Conservation (phyloP, 2,329 filamentous ascomycete genomes). For the Neofusicoccum umdonicola region DNA sequence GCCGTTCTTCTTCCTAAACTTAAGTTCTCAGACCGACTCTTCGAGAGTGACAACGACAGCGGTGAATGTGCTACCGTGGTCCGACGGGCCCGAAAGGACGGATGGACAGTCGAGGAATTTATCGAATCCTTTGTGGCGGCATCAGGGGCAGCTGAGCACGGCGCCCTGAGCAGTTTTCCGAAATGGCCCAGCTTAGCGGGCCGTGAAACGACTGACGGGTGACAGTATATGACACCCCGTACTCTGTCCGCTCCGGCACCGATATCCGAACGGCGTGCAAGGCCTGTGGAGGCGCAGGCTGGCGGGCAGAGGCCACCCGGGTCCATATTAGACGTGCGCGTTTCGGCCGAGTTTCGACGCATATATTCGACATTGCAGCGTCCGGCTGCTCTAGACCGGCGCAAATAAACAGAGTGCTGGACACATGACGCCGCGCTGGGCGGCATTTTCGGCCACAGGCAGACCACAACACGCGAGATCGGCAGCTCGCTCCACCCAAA, state of each 20-base stretch:
- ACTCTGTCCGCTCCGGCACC: no score
- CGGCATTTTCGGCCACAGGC: slow-evolving; percentile 6
- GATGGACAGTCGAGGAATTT: background rate
- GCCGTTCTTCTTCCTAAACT: no score
- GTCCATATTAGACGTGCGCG: background rate
- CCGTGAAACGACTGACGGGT: no score
- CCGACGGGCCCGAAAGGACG: background rate
- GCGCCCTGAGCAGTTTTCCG: background rate
- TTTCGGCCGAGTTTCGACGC: slow-evolving; percentile 7
- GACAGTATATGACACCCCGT: no score
- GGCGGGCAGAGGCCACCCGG: background rate
- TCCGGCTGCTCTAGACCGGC: background rate
- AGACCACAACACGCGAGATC: slow-evolving; percentile 14
- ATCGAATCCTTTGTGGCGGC: background rate
- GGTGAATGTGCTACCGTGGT: background rate
- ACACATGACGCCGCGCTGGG: slow-evolving; percentile 6
- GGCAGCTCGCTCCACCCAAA: background rate
- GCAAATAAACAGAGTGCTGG: background rate
- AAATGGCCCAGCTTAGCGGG: background rate
- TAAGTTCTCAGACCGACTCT: no score
- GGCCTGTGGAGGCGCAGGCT: background rate
- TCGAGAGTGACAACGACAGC: background rate
- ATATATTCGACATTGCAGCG: background rate
- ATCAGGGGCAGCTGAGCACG: background rate
- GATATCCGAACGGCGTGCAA: no score